Percentiles rank a stretch among this genome's conserved stretches.
These are phyloP conservation scores for Aspergillus bertholletiae DNA, from an alignment of 495 filamentous ascomycete species.

Conservation along the genomic window DNA sequence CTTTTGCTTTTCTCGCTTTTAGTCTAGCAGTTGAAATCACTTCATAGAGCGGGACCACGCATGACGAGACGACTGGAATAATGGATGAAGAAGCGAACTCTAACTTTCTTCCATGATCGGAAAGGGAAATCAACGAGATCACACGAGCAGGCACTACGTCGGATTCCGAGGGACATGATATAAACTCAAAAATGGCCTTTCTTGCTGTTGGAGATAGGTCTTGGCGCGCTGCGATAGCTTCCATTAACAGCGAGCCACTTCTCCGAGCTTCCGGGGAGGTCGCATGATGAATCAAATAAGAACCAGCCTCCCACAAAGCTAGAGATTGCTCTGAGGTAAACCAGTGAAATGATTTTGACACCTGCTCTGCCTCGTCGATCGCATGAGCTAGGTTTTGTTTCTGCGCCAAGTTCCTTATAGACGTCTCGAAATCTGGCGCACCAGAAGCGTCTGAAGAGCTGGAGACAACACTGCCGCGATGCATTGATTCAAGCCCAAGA, in stretches of 20 bases:
- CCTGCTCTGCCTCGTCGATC: slow-evolving; percentile 38
- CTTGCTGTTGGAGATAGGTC: slow-evolving; percentile 37
- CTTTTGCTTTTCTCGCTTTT: slow-evolving; percentile 51
- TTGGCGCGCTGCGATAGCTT: slow-evolving; percentile 38
- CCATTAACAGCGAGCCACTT: slow-evolving; percentile 33
- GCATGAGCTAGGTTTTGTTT: slow-evolving; percentile 33
- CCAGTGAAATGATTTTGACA: slow-evolving; percentile 32
- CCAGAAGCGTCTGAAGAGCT: slow-evolving; percentile 42
- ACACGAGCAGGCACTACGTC: slow-evolving; percentile 40
- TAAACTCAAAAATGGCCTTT: slow-evolving; percentile 34
- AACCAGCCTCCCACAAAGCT: slow-evolving; percentile 40
- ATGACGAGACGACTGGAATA: slow-evolving; percentile 39
- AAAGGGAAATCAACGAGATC: slow-evolving; percentile 39
- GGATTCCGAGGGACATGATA: slow-evolving; percentile 30
- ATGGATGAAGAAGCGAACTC: slow-evolving; percentile 41
- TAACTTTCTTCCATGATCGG: slow-evolving; percentile 44
- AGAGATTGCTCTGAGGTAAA: slow-evolving; percentile 41
- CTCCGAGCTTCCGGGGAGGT: slow-evolving; percentile 36
- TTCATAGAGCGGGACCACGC: slow-evolving; percentile 39
- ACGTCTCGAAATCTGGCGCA: slow-evolving; percentile 39
- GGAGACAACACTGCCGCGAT: slow-evolving; percentile 43
- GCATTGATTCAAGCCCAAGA: slow-evolving; percentile 40
- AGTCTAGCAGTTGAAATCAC: slow-evolving; percentile 31
- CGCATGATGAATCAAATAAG: slow-evolving; percentile 37
- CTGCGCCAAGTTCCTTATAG: slow-evolving; percentile 33